Conservation (phyloP, 768 basidiomycete genomes). For the Mycena vitilis region DNA sequence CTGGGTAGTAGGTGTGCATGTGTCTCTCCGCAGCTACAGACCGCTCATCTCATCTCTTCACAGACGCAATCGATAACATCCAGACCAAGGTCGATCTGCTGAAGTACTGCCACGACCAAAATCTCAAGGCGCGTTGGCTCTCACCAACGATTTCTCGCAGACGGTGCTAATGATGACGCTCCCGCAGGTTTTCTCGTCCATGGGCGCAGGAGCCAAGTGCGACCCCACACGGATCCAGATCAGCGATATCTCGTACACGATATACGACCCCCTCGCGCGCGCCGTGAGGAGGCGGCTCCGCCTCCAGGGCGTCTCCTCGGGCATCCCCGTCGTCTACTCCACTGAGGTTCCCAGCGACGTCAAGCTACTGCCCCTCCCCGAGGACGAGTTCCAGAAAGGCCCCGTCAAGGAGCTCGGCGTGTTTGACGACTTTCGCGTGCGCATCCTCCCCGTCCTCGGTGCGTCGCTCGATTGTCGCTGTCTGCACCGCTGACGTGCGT, state of each 20-base stretch:
- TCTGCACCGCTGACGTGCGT: not conserved
- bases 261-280: conserved; percentile 95
- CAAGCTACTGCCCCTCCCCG: conserved; percentile 88
- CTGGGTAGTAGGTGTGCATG: conserved; percentile 87
- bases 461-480: conserved; percentile 38
- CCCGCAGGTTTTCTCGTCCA: conserved; percentile 83
- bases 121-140: conserved; percentile 65
- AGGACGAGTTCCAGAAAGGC: conserved; percentile 93
- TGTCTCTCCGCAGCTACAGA: conserved; percentile 3
- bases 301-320: conserved; percentile 66
- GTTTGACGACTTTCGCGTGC: conserved; percentile 93
- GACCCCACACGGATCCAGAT: conserved; percentile 97
- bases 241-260: conserved; percentile 90
- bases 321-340: conserved; percentile 93
- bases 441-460: conserved; percentile 94
- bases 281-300: conserved; percentile 85
- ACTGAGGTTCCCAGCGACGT: conserved; percentile 93
- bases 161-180: not conserved
- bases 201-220: conserved; percentile 95
- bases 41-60: conserved; percentile 14
- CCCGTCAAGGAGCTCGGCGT: conserved; percentile 88
- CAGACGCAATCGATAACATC: conserved; percentile 98
- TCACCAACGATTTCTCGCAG: too few relatives aligned
- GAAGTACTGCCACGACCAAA: conserved; percentile 83
- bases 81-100: conserved; percentile 95